Evolutionary conservation across 352 stramenopile species (phyloP).

Genomic region (Phytophthora ramorum): DNA sequence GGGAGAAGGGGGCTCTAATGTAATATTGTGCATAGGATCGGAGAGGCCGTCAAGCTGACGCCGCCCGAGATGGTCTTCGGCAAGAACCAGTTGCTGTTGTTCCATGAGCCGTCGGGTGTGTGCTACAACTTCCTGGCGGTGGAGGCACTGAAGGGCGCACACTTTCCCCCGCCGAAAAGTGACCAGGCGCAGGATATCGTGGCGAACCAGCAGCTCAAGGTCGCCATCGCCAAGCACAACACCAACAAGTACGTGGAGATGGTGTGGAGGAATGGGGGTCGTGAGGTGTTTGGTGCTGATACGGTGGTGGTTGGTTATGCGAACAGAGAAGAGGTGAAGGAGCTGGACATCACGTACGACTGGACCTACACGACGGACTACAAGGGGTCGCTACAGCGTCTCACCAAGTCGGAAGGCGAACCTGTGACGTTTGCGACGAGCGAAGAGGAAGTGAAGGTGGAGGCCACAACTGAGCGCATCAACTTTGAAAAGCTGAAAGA

Average conservation of each 20-base stretch:
- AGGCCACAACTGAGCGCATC: constrained; percentile 67
- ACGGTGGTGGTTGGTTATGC: constrained; percentile 1
- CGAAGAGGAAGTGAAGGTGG: constrained; percentile 42
- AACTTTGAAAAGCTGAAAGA: constrained; percentile 84
- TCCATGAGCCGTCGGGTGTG: constrained; percentile 72
- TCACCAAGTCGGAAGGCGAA: constrained; percentile 31
- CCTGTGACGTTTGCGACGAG: constrained; percentile 27
- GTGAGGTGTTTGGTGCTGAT: background rate
- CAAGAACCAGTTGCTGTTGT: constrained; percentile 81
- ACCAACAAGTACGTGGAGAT: constrained; percentile 59
- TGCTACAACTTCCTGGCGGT: constrained; percentile 82
- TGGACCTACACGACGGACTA: constrained; percentile 89
- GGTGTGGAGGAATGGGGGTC: background rate
- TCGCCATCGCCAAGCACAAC: constrained; percentile 82
- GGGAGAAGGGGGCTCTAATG: background rate
- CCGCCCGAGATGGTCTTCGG: constrained; percentile 90
- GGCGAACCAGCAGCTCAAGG: constrained; percentile 81
- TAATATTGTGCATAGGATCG: constrained; percentile 44
- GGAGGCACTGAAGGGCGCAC: constrained; percentile 76
- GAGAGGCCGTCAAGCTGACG: constrained; percentile 69
- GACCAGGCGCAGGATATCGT: constrained; percentile 53
- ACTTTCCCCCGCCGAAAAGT: constrained; percentile 64
- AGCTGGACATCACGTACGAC: constrained; percentile 84
- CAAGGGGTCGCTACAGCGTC: constrained; percentile 73
- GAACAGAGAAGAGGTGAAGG: constrained; percentile 79